These are phyloP conservation scores for Aspergillus carlsbadensis DNA, from an alignment of 495 filamentous ascomycete genomes.

Conservation along the genomic window DNA sequence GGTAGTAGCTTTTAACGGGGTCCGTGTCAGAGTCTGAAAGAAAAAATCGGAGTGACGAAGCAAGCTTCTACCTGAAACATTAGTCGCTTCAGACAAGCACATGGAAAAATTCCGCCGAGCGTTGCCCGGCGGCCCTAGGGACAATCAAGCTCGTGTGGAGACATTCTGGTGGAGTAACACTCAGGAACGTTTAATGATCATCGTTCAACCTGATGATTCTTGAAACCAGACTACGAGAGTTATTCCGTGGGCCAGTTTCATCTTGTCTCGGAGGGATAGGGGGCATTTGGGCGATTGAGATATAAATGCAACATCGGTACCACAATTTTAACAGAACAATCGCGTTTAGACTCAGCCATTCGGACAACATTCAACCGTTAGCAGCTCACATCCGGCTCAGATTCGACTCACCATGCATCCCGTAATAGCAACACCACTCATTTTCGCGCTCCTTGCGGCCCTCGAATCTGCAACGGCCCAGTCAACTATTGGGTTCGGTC, in stretches of 20 bases:
- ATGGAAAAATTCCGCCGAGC: not conserved
- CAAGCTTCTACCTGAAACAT: not conserved
- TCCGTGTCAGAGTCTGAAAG: too few species aligned
- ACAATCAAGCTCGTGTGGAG: not conserved
- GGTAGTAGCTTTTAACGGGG: too few species aligned
- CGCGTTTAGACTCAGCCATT: too few species aligned
- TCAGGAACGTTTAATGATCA: not conserved
- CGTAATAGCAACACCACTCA: not conserved
- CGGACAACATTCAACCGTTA: too few species aligned
- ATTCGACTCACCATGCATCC: not conserved
- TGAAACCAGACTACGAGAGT: too few species aligned
- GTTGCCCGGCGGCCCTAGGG: not conserved
- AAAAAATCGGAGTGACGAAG: not conserved
- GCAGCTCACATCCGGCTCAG: too few species aligned
- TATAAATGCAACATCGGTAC: too few species aligned
- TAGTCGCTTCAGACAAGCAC: not conserved
- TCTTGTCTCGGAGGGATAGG: too few species aligned
- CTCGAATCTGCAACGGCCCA: slow-evolving; percentile 19
- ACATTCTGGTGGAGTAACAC: not conserved
- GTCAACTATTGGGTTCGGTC: slow-evolving; percentile 29
- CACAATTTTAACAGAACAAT: too few species aligned
- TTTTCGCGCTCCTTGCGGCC: slow-evolving; percentile 13
- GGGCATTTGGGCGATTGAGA: too few species aligned
- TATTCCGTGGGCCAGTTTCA: too few species aligned
- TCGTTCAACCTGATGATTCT: too few species aligned